Conservation (phyloP, 2,329 filamentous ascomycete species). For the Tolypocladium endophyticum region DNA sequence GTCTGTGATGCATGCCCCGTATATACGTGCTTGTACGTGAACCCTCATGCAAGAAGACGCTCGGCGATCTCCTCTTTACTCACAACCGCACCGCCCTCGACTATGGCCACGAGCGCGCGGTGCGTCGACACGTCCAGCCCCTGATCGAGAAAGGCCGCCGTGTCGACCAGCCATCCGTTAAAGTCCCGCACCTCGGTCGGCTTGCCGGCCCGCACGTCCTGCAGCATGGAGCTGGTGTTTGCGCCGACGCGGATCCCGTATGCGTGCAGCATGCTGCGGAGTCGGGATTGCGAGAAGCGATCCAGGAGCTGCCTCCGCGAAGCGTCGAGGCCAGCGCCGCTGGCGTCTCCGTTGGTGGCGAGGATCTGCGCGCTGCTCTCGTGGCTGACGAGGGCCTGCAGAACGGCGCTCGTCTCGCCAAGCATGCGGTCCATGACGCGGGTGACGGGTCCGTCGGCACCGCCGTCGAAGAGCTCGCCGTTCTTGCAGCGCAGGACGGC, state of each 20-base stretch:
- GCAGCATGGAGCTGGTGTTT: slow-evolving; percentile 53
- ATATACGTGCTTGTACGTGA: background rate
- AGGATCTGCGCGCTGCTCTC: slow-evolving; percentile 33
- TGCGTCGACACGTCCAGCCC: slow-evolving; percentile 26
- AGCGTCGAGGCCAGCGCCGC: background rate
- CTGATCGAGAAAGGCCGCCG: slow-evolving; percentile 25
- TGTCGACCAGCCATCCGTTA: slow-evolving; percentile 47
- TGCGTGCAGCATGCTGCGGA: slow-evolving; percentile 34
- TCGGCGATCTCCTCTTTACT: slow-evolving; percentile 21
- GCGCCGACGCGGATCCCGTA: slow-evolving; percentile 36
- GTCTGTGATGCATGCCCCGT: background rate
- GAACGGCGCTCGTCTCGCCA: slow-evolving; percentile 63
- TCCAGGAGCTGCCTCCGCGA: slow-evolving; percentile 1
- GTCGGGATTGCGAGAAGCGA: slow-evolving; percentile 29
- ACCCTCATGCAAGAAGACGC: slow-evolving; percentile 10
- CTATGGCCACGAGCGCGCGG: slow-evolving; percentile 29
- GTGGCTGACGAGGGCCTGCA: slow-evolving; percentile 56
- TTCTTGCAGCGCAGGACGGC: slow-evolving; percentile 68
- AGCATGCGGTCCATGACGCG: slow-evolving; percentile 59
- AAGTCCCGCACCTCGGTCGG: slow-evolving; percentile 47
- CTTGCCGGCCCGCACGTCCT: slow-evolving; percentile 42
- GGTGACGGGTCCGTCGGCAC: slow-evolving; percentile 31
- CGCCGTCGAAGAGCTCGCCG: slow-evolving; percentile 59
- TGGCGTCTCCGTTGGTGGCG: background rate
- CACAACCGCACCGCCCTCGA: slow-evolving; percentile 25